Evolutionary conservation across 768 basidiomycete genomes (phyloP).

Genomic region (Boletus barrowsii): DNA sequence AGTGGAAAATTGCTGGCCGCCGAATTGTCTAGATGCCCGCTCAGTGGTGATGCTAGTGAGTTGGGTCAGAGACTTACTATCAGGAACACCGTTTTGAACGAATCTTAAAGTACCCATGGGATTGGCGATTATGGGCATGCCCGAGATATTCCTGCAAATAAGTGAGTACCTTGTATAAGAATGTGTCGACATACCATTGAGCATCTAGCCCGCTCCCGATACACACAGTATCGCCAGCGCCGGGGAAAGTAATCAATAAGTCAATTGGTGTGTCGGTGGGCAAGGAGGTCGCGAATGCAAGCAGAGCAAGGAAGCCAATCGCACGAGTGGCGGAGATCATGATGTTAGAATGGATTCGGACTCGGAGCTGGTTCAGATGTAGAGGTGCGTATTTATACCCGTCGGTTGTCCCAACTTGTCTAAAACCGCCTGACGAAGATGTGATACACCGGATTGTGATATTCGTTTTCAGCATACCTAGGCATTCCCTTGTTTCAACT

Average conservation of each 20-base stretch:
- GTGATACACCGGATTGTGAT: too few species aligned
- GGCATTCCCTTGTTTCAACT: too few species aligned
- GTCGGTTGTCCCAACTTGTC: too few species aligned
- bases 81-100: conserved; percentile 18
- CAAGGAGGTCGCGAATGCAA: conserved; percentile 9
- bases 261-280: too few species aligned
- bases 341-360: neutral
- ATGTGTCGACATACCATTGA: conserved; percentile 23
- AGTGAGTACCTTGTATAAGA: neutral
- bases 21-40: conserved; percentile 12
- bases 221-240: too few species aligned
- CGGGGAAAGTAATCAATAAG: too few species aligned
- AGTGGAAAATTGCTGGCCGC: conserved; percentile 24
- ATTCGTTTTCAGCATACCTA: too few species aligned
- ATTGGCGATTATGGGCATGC: too few species aligned
- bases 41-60: conserved; percentile 5
- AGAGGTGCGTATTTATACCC: conserved; percentile 1
- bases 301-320: conserved; percentile 1
- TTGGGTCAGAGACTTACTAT: conserved; percentile 20
- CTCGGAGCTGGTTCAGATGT: too few species aligned
- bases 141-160: conserved; percentile 19
- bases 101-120: conserved; percentile 20
- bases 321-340: neutral
- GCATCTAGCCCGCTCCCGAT: too few species aligned
- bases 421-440: too few species aligned